Conservation (phyloP, 768 basidiomycete genomes). For the Pulveroboletus sp. region DNA sequence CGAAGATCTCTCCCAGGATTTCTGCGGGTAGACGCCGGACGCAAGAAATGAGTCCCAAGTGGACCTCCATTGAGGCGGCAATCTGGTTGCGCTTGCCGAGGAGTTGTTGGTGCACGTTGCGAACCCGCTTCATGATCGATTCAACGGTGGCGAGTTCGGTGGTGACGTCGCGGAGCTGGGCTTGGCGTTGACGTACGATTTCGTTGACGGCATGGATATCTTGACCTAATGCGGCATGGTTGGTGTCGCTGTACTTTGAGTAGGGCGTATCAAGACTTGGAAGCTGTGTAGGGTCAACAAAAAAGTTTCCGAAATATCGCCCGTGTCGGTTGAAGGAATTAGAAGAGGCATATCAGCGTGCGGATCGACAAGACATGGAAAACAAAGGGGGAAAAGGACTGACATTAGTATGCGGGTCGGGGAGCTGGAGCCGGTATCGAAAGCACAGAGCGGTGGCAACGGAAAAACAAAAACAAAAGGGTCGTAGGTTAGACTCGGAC, state of each 20-base stretch:
- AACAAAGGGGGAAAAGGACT: background rate
- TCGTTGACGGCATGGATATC: conserved; percentile 9
- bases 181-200: conserved; percentile 13
- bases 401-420: conserved; percentile 10
- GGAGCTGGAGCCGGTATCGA: conserved; percentile 5
- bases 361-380: background rate
- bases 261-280: conserved; percentile 16
- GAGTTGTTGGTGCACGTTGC: conserved; percentile 6
- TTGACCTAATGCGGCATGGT: conserved; percentile 11
- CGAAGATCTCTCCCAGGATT: conserved; percentile 44
- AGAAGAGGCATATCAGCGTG: background rate
- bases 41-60: conserved; percentile 21
- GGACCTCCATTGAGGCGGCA: conserved; percentile 12
- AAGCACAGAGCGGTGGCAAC: background rate
- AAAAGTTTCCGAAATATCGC: background rate
- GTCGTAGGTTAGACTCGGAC: background rate
- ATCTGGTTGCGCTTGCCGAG: conserved; percentile 12
- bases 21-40: conserved; percentile 41
- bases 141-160: conserved; percentile 12
- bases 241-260: conserved; percentile 12
- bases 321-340: background rate
- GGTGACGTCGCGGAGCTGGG: conserved; percentile 13
- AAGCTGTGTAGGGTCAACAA: background rate
- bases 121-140: conserved; percentile 10
- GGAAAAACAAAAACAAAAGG: background rate